Conservation (phyloP, 176 grass and related monocot species). For the Leersia perrieri region DNA sequence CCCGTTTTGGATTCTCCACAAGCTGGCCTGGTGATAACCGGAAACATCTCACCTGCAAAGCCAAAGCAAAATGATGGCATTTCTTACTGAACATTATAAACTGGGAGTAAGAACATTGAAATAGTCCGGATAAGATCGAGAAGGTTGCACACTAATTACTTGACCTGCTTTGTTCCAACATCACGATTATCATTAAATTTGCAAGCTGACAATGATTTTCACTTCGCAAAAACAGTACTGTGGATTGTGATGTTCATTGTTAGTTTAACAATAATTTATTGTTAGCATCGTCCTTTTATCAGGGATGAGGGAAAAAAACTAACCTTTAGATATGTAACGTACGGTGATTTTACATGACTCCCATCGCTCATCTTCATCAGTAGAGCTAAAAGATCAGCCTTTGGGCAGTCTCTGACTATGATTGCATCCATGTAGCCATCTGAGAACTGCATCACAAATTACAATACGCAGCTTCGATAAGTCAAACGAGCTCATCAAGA, state of each 20-base stretch:
- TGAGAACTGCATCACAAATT: slow-evolving; percentile 58
- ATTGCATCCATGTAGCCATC: slow-evolving; percentile 79
- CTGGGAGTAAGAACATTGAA: background rate
- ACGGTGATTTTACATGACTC: slow-evolving; percentile 68
- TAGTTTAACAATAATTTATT: too few relatives aligned
- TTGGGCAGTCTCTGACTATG: slow-evolving; percentile 67
- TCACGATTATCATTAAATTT: background rate
- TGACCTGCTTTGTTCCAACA: background rate
- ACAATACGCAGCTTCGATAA: background rate
- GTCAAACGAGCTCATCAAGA: background rate
- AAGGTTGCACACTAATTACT: background rate
- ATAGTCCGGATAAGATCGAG: background rate
- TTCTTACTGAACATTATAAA: background rate
- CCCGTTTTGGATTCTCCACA: slow-evolving; percentile 38
- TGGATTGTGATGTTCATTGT: background rate
- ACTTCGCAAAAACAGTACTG: background rate
- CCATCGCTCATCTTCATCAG: slow-evolving; percentile 69
- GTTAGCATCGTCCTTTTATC: background rate
- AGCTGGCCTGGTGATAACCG: slow-evolving; percentile 45
- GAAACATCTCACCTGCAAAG: slow-evolving; percentile 60
- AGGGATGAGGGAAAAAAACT: background rate
- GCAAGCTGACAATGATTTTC: background rate
- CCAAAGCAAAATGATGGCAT: background rate
- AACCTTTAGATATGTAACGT: slow-evolving; percentile 77
- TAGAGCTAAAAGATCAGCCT: slow-evolving; percentile 51